Percentiles rank a stretch among this genome's conserved stretches.
Conservation (phyloP, 2,329 filamentous ascomycete genomes). For the Coccinonectria pachysandricola region DNA sequence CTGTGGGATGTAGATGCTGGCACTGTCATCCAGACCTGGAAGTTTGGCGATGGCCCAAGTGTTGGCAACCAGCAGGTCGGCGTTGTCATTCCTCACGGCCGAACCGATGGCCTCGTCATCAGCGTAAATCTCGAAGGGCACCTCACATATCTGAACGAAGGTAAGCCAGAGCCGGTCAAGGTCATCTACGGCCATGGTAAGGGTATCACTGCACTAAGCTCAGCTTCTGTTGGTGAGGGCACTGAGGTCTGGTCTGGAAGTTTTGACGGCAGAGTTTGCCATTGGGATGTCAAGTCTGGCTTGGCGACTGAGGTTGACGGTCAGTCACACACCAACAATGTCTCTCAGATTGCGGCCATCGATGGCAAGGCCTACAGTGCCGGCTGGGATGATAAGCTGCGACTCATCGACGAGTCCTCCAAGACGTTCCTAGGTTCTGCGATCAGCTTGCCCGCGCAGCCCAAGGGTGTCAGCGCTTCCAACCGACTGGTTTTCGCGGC, state of each 20-base stretch:
- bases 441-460: constrained; percentile 64
- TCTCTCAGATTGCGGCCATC: constrained; percentile 60
- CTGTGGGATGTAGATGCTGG: constrained; percentile 84
- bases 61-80: constrained; percentile 86
- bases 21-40: constrained; percentile 72
- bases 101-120: constrained; percentile 79
- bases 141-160: constrained; percentile 76
- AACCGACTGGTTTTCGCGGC: constrained; percentile 46
- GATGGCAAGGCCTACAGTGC: constrained; percentile 67
- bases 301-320: constrained; percentile 64
- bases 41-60: constrained; percentile 67
- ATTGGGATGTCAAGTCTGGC: constrained; percentile 69
- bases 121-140: constrained; percentile 82
- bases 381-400: constrained; percentile 88
- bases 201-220: constrained; percentile 65
- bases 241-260: constrained; percentile 78
- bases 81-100: constrained; percentile 76
- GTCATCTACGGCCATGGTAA: constrained; percentile 84
- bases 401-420: constrained; percentile 63
- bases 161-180: constrained; percentile 56
- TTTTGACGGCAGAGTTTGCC: constrained; percentile 78
- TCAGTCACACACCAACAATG: constrained; percentile 73
- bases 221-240: constrained; percentile 36
- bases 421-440: constrained; percentile 64
- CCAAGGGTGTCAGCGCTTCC: constrained; percentile 58